Conservation (phyloP, 768 basidiomycete genomes). For the Collybiopsis confluens region DNA sequence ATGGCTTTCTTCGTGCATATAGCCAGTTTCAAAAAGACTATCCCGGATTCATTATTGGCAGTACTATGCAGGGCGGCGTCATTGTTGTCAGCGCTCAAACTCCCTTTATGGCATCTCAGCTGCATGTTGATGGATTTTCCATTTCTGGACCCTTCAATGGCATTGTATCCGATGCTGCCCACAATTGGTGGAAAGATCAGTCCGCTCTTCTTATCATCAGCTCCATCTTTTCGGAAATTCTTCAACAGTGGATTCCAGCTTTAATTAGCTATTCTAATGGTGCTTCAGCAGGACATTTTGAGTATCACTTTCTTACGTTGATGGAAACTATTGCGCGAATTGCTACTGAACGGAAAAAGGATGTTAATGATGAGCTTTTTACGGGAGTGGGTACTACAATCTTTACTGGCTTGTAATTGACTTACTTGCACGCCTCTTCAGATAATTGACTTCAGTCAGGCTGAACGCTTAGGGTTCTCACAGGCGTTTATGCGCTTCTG, state of each 20-base stretch:
- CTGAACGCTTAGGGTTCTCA: conserved; percentile 26
- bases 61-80: background rate
- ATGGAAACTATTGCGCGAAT: conserved; percentile 9
- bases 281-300: conserved; percentile 14
- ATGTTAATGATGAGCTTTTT: conserved; percentile 12
- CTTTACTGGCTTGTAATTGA: no score
- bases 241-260: conserved; percentile 15
- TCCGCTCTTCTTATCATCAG: conserved; percentile 15
- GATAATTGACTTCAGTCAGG: conserved; percentile 32
- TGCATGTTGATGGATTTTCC: background rate
- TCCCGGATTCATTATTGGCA: background rate
- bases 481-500: conserved; percentile 23
- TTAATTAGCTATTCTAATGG: conserved; percentile 18
- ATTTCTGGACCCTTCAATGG: background rate
- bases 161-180: conserved; percentile 19
- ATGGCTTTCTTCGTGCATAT: background rate
- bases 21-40: background rate
- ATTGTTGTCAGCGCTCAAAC: background rate
- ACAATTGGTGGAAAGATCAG: conserved; percentile 14
- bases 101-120: background rate
- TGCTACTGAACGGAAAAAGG: background rate
- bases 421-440: conserved; percentile 5
- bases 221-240: conserved; percentile 12
- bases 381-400: conserved; percentile 6
- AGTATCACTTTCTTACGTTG: conserved; percentile 13